Conservation (phyloP, 2,329 filamentous ascomycete genomes). For the Mycosphaerelloides madeirae region DNA sequence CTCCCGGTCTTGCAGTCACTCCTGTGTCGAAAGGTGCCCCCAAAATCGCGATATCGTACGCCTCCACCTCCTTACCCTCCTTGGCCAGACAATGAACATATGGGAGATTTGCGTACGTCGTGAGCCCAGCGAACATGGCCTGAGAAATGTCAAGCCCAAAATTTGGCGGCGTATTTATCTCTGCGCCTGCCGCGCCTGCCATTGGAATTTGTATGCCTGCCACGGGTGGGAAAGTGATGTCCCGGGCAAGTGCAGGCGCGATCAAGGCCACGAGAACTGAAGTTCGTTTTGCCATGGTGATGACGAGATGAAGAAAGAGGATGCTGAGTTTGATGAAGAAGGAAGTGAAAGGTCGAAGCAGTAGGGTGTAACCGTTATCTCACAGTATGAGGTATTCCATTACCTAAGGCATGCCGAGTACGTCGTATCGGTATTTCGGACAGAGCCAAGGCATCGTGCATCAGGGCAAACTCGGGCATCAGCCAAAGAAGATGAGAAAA, state of each 20-base stretch:
- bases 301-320: neutral
- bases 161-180: conserved; percentile 7
- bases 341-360: neutral
- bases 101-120: conserved; percentile 46
- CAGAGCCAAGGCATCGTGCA: too few species aligned
- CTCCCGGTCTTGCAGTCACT: conserved; percentile 50
- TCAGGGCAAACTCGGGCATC: too few species aligned
- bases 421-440: neutral
- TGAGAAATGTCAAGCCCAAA: conserved; percentile 21
- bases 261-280: neutral
- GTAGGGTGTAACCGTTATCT: neutral
- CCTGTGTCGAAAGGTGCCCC: conserved; percentile 49
- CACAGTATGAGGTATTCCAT: neutral
- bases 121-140: conserved; percentile 38
- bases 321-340: neutral
- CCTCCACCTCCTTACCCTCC: conserved; percentile 34
- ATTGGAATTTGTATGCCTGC: conserved; percentile 34
- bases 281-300: neutral
- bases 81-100: conserved; percentile 44
- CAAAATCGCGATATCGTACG: conserved; percentile 47
- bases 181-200: conserved; percentile 19
- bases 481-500: too few species aligned
- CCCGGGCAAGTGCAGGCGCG: conserved; percentile 25
- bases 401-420: neutral
- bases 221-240: conserved; percentile 43